Evolutionary conservation across 805 yeast genomes (phyloP).

Genomic region (Candida adriatica): DNA sequence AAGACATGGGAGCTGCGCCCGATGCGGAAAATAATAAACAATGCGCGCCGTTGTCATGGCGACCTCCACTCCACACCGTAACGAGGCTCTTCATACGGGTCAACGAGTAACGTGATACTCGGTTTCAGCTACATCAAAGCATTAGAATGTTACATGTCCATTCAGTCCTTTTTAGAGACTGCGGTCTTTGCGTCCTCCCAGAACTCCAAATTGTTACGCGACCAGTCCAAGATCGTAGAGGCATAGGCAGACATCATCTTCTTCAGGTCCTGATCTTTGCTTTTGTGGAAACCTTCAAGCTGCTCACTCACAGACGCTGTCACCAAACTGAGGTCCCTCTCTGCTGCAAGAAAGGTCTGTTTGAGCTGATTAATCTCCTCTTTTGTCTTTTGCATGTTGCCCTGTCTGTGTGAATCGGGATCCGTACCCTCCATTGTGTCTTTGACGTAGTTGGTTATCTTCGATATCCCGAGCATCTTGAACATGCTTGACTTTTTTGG

Average conservation of each 20-base stretch:
- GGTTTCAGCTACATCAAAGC: too few relatives aligned
- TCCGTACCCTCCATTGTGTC: constrained; percentile 58
- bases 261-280: constrained; percentile 45
- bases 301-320: constrained; percentile 37
- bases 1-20: constrained; percentile 6
- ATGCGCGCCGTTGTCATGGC: constrained; percentile 1
- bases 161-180: too few relatives aligned
- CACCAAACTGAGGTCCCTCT: constrained; percentile 43
- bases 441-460: constrained; percentile 44
- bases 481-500: constrained; percentile 30
- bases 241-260: constrained; percentile 48
- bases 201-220: constrained; percentile 54
- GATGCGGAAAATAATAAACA: constrained; percentile 19
- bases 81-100: too few relatives aligned
- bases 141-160: too few relatives aligned
- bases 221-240: constrained; percentile 56
- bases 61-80: too few relatives aligned
- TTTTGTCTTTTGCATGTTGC: constrained; percentile 35
- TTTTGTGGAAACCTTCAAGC: constrained; percentile 37
- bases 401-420: constrained; percentile 57
- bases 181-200: constrained; percentile 53
- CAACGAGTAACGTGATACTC: too few relatives aligned
- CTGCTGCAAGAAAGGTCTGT: constrained; percentile 45
- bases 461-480: constrained; percentile 47
- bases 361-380: constrained; percentile 41